Percentiles rank a stretch among this genome's conserved stretches.
These are phyloP conservation scores for Moesziomyces antarcticus DNA, from an alignment of 1,284 basidiomycete species.

Conservation along the genomic window DNA sequence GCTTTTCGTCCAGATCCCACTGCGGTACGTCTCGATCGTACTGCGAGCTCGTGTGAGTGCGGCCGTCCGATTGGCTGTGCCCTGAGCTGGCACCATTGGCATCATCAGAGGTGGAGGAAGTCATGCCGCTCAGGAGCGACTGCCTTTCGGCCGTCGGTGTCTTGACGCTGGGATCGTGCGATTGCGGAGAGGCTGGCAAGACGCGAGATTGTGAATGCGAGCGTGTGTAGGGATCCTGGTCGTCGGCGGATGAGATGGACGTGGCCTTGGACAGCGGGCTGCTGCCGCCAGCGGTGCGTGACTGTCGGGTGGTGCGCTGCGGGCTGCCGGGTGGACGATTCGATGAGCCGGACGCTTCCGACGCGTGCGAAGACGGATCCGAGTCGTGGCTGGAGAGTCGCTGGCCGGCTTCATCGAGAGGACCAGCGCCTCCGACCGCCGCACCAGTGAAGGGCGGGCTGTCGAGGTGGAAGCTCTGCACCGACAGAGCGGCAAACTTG, in stretches of 20 bases:
- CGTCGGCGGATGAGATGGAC: conserved; percentile 1
- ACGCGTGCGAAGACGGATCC: conserved; percentile 13
- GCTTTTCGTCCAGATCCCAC: conserved; percentile 46
- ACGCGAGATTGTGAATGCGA: conserved; percentile 33
- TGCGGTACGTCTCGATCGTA: conserved; percentile 55
- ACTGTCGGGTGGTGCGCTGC: conserved; percentile 5
- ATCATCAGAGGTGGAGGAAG: not conserved
- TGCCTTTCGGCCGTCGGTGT: conserved; percentile 23
- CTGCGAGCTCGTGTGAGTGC: conserved; percentile 5
- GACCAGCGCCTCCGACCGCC: conserved; percentile 54
- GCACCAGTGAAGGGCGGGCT: conserved; percentile 66
- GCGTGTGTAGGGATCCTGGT: conserved; percentile 39
- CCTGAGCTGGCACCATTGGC: not conserved
- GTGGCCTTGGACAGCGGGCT: conserved; percentile 28
- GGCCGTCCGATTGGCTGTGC: conserved; percentile 1
- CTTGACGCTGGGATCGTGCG: conserved; percentile 24
- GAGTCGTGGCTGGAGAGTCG: conserved; percentile 25
- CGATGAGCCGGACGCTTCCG: conserved; percentile 5
- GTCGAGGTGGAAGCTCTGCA: conserved; percentile 66
- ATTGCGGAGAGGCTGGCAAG: conserved; percentile 7
- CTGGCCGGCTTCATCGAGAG: conserved; percentile 46
- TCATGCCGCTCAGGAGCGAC: conserved; percentile 26
- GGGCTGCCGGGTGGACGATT: conserved; percentile 17
- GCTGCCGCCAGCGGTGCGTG: conserved; percentile 15
- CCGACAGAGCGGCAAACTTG: conserved; percentile 62